Base-by-base conservation (phyloP, 768 basidiomycete species). In the Dictyophora rubrovolvata region DNA sequence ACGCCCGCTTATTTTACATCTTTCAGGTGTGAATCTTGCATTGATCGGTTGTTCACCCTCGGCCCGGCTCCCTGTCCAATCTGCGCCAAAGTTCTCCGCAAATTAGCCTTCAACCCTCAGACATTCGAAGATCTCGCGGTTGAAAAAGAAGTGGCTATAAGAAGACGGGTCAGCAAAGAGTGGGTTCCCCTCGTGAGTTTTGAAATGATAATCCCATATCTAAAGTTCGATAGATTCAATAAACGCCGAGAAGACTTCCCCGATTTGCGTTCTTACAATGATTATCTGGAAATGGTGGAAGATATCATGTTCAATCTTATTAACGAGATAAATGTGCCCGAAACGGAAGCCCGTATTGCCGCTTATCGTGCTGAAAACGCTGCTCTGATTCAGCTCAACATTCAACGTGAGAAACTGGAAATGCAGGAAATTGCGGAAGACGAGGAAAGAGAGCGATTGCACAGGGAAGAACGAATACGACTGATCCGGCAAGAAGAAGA, bases 301-400 rank as follows among this genome's bases (percentile, higher is more conserved):
- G 91, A 96, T 65, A 86, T 97, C 64, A 94, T 91, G 5, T 97
- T 95, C 76, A 97, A 98, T 70, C 84, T 98, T 35, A 93, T 97
- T 58, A 86, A 96, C 63, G 88, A 91, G 28, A 80, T 94, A 49
- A 86, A 96, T 60, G 68, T 92, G 20, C 70, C 79, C 5, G 77
- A 83, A 64, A 97, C 93, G 0, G 93, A 98, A 73, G 82, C 81
- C 7, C 84, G 89, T 18, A 88, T 99, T 62, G 79, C 80, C 1
- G 77, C 79, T 48, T 91, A 89, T 70, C 85, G 86, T 47, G 79
- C 77, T 22, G 86, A 89, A 65, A 97, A 97, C 66, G 86, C 87
- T 1, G 80, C 83, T 0, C 73, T 87, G 22, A 97, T 92, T 54
- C 86, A 89, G 62, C 79, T 87, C 53, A 98, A 98, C 71, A 70